phyloP scores from a whole-genome alignment of 331 rosid species.

The Malus hybrid region DNA sequence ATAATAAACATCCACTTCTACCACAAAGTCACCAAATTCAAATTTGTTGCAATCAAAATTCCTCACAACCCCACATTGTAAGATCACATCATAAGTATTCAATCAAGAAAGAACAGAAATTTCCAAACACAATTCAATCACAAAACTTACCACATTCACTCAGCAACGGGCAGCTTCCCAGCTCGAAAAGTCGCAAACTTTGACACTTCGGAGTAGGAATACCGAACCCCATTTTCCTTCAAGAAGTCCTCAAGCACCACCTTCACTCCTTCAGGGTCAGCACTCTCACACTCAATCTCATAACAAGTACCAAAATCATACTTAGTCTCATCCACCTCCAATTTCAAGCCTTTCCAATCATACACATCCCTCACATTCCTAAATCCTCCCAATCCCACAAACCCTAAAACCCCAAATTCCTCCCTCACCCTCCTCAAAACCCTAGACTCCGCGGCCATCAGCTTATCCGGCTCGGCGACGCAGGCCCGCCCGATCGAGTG shows the following conservation, averaged over 20 bases:
- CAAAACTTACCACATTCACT: not conserved
- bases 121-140: not conserved
- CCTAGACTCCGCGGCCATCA: conserved; percentile 56
- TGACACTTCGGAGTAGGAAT: conserved; percentile 51
- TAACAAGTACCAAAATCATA: conserved; percentile 62
- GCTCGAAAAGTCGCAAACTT: conserved; percentile 63
- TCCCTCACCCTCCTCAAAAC: conserved; percentile 59
- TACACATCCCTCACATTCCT: conserved; percentile 73
- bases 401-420: conserved; percentile 57
- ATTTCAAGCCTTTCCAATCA: conserved; percentile 79
- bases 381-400: conserved; percentile 72
- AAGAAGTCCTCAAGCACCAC: conserved; percentile 52
- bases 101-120: not conserved
- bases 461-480: conserved; percentile 50
- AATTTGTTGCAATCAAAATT: not conserved
- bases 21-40: not conserved
- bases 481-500: conserved; percentile 46
- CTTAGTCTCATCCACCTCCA: conserved; percentile 79
- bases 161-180: conserved; percentile 35
- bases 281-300: conserved; percentile 88
- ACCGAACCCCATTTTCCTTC: conserved; percentile 52
- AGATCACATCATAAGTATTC: not conserved
- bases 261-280: conserved; percentile 66
- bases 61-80: not conserved
- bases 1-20: not conserved